Evolutionary conservation across 1,284 basidiomycete species (phyloP), one percentile per base, ranked within the genome.

Genomic region (Cryptococcus jaspeensis): DNA sequence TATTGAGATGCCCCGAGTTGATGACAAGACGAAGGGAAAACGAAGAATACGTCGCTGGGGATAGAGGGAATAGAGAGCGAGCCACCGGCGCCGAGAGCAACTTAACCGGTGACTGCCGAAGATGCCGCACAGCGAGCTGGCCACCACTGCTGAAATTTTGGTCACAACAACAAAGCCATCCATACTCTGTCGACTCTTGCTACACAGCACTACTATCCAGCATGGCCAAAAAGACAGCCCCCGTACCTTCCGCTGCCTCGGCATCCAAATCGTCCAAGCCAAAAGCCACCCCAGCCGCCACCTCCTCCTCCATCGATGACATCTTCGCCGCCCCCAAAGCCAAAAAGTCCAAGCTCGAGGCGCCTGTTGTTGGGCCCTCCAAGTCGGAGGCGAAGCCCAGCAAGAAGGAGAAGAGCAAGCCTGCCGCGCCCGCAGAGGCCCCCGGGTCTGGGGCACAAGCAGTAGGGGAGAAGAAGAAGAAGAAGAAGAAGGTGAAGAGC

Each of bases 261-360:
- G 28, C 28, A 9, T 32, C 28, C 28, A 4, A 32, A 55, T 32
- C 18, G 37, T 18, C 20, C 47, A 52, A 57, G 25, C 4, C 7
- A 36, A 38, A 53, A 43, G 22, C 8, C 52, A 18, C 54, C 43
- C 23, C 52, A 32, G 35, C 38, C 28, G 22, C 28, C 37, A 35
- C 22, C n/a, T 36, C 58, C 12, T 56, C 55, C 25, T 63, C 59
- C 20, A 75, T 75, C 32, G 74, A 75, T 60, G 72, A 75, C 52
- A 75, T 75, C 44, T 75, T 75, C 50, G 70, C 69, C 18, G 53
- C 59, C 20, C 56, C 59, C 6, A 52, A 58, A 38, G 43, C 65
- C 41, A 65, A 62, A 45, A 58, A 52, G 38, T 35, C 56, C 15
- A 61, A 53, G 28, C 36, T 57, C 13, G 44, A 51, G 2, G 36